Evolutionary conservation across 768 basidiomycete genomes (phyloP).

Genomic region (Pleurotus salmoneostramineus): DNA sequence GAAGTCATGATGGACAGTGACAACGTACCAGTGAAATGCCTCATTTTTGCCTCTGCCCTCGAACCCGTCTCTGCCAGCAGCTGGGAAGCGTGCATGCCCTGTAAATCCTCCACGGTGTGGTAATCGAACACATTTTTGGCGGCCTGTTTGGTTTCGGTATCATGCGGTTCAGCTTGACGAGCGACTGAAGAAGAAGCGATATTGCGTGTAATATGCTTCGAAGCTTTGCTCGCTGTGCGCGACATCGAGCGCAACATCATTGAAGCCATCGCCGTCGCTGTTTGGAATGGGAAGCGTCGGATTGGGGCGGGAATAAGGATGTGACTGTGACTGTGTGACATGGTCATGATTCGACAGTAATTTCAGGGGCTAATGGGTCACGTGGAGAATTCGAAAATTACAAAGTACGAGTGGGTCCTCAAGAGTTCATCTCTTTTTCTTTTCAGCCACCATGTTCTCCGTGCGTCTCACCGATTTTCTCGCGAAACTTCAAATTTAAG

Average conservation of each 20-base stretch:
- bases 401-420: no score
- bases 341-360: no score
- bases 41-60: conserved; percentile 73
- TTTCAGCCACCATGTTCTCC: no score
- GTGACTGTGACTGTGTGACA: conserved; percentile 14
- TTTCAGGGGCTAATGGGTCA: no score
- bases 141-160: conserved; percentile 21
- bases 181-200: conserved; percentile 31
- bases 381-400: no score
- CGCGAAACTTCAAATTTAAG: no score
- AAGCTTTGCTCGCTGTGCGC: conserved; percentile 33
- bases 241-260: conserved; percentile 61
- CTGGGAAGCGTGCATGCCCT: conserved; percentile 73
- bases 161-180: conserved; percentile 24
- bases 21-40: conserved; percentile 87
- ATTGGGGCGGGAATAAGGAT: conserved; percentile 28
- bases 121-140: conserved; percentile 55
- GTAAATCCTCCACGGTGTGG: conserved; percentile 81
- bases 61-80: conserved; percentile 74
- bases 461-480: no score
- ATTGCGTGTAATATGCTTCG: conserved; percentile 27
- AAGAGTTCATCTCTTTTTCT: no score
- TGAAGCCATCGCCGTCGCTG: conserved; percentile 54
- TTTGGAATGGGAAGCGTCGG: conserved; percentile 24
- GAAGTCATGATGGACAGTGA: background rate